phyloP scores from a whole-genome alignment of 1,139 yeast species.

The Saccharomyces hybrid region DNA sequence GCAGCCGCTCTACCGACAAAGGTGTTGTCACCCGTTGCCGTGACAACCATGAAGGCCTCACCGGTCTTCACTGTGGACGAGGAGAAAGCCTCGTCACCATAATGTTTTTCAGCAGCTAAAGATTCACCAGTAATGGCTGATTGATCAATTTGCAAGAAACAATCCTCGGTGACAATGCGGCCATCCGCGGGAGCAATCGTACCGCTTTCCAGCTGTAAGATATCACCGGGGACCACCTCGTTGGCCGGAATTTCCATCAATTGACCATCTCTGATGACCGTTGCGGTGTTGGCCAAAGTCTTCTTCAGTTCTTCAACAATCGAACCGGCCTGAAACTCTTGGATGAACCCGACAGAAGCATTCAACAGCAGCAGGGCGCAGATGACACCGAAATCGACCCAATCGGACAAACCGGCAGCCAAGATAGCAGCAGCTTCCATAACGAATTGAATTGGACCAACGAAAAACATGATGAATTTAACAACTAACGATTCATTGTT shows the following conservation, averaged over 20 bases:
- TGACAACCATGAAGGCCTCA: constrained; percentile 91
- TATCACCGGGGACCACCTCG: constrained; percentile 91
- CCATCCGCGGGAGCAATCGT: constrained; percentile 94
- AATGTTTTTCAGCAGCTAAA: constrained; percentile 86
- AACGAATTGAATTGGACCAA: constrained; percentile 98
- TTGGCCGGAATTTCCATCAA: constrained; percentile 66
- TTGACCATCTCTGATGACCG: constrained; percentile 78
- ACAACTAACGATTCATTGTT: constrained; percentile 76
- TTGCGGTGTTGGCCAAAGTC: constrained; percentile 84
- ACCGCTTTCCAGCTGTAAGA: constrained; percentile 90
- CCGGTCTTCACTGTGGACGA: constrained; percentile 96
- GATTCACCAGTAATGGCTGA: constrained; percentile 99
- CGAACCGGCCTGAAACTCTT: constrained; percentile 96
- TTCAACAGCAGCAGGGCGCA: constrained; percentile 81
- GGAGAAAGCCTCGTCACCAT: constrained; percentile 85
- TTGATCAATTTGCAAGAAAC: constrained; percentile 90
- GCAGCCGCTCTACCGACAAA: constrained; percentile 97
- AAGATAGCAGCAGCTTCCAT: constrained; percentile 98
- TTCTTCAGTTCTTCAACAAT: constrained; percentile 92
- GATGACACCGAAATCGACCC: constrained; percentile 99
- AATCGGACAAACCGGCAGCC: constrained; percentile 97
- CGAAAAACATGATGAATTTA: constrained; percentile 87
- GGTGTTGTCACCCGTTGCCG: constrained; percentile 91
- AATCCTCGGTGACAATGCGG: constrained; percentile 81
- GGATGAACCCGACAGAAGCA: constrained; percentile 93